A percentile compares a stretch with the other conserved stretches of the same genome.
Evolutionary conservation across 192 early-diverging fungal genomes (phyloP).

Genomic region (Coemansia sp.): DNA sequence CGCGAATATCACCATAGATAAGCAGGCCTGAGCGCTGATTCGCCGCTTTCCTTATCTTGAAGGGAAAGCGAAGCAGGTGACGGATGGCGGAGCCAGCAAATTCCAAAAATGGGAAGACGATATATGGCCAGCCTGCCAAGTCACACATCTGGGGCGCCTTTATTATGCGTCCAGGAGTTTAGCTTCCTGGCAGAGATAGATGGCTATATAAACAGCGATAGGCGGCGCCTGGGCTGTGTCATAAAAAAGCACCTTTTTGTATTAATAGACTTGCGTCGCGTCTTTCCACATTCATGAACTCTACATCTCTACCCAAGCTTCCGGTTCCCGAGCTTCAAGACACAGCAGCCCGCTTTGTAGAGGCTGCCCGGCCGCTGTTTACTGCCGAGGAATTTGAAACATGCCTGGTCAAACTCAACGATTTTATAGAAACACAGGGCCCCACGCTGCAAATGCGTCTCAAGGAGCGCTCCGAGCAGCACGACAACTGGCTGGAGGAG

Average conservation of each 20-base stretch:
- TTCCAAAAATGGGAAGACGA: not conserved
- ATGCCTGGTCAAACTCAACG: slow-evolving; percentile 48
- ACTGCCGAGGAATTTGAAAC: slow-evolving; percentile 51
- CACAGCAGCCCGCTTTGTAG: slow-evolving; percentile 53
- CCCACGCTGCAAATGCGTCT: slow-evolving; percentile 54
- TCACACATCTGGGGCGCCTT: not conserved
- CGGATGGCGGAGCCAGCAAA: not conserved
- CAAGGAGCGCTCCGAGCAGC: slow-evolving; percentile 30
- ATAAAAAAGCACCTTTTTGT: not conserved
- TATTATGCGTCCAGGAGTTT: not conserved
- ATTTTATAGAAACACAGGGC: slow-evolving; percentile 49
- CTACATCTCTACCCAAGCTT: slow-evolving; percentile 42
- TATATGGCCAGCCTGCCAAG: not conserved
- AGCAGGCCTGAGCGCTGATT: not conserved
- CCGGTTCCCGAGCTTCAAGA: slow-evolving; percentile 59
- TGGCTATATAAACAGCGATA: slow-evolving; percentile 5
- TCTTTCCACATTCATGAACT: too few relatives aligned
- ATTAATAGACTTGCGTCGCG: too few relatives aligned
- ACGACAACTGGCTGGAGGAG: slow-evolving; percentile 52
- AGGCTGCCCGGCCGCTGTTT: slow-evolving; percentile 53
- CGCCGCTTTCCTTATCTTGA: not conserved
- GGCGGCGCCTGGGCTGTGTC: not conserved
- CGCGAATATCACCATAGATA: slow-evolving; percentile 1
- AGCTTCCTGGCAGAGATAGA: not conserved
- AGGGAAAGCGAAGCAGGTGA: not conserved